Base-by-base conservation (phyloP, 2,329 filamentous ascomycete genomes). In the Cytospora piceae region DNA sequence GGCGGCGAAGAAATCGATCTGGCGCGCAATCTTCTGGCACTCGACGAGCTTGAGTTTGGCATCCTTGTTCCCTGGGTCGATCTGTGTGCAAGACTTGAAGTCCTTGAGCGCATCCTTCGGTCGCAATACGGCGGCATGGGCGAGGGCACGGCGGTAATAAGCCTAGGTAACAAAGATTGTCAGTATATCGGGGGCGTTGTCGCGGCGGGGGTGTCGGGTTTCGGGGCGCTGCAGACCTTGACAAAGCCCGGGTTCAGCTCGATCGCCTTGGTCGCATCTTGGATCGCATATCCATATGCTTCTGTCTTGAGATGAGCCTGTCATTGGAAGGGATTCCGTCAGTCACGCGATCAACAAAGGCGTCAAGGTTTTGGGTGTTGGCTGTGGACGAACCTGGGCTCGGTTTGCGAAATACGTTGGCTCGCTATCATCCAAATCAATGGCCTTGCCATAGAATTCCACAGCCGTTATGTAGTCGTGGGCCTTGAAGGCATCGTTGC, bases 221-320 rank as follows among this genome's bases (percentile, higher is more conserved):
- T 34, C 31, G 46, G 46, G 32, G 34, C 17, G 17, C n/a, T 61
- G 69, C 79, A 70, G 77, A 94, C 92, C 89, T 98, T 98, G 77
- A 94, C 86, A 76, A 97, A 93, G 73, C 88, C 87, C 20, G 93
- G 87, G 74, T 98, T 92, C 66, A 98, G 82, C 76, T 96, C 93
- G 74, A 98, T 89, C 20, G 95, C 95, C 78, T 92, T 96, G 61
- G 91, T 92, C 37, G 94, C 93, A 79, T 99, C 95, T 61, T 89
- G 84, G 72, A 98, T 90, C 29, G 95, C 94, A 80, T 94, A 96
- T 49, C 95, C 95, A 76, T 94, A 98, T 24, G 94, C 88, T 78
- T 99, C 95, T 49, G 94, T 89, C 81, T 97, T 98, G 78, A 99
- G 94, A 77, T 99, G 86, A 70, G 92, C 92, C 93, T 97, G 73